phyloP scores from a whole-genome alignment of 768 basidiomycete species.

The Termitomyces eurrhizus region DNA sequence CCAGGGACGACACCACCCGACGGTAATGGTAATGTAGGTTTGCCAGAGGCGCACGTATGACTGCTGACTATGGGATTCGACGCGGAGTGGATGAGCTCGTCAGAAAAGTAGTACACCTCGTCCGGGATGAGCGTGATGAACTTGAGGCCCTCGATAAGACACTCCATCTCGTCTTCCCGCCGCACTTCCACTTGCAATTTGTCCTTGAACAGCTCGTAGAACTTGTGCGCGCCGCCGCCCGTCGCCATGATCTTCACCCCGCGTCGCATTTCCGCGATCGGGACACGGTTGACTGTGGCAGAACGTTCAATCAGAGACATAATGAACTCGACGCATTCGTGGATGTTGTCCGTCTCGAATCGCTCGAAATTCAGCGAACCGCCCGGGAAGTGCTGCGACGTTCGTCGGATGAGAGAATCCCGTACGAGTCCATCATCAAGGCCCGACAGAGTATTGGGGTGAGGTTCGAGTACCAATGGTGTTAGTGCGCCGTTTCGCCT shows the following conservation, averaged over 20 bases:
- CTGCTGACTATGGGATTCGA: constrained; percentile 15
- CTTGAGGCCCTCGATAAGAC: constrained; percentile 91
- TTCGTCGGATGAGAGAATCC: constrained; percentile 64
- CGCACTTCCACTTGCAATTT: constrained; percentile 81
- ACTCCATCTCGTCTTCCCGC: constrained; percentile 98
- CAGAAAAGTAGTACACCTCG: constrained; percentile 98
- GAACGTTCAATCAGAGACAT: constrained; percentile 82
- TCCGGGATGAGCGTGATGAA: constrained; percentile 95
- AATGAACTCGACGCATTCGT: constrained; percentile 83
- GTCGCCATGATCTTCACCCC: constrained; percentile 98
- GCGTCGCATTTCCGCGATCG: constrained; percentile 85
- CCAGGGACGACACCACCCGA: constrained; percentile 6
- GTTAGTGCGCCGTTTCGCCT: constrained; percentile 75
- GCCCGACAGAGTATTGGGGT: constrained; percentile 29
- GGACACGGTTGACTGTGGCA: constrained; percentile 80
- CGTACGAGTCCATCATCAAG: constrained; percentile 46
- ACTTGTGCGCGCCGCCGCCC: constrained; percentile 94
- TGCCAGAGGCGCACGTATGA: constrained; percentile 17
- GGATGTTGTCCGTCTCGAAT: constrained; percentile 89
- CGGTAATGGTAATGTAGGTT: constrained; percentile 10
- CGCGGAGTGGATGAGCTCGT: constrained; percentile 83
- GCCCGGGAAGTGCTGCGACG: constrained; percentile 85
- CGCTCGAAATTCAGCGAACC: constrained; percentile 97
- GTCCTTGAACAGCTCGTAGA: constrained; percentile 75
- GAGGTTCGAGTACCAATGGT: constrained; percentile 67